Evolutionary conservation across 257 asterid genomes (phyloP), one percentile per base, ranked within the genome.

Genomic region (Ilex aquifolium): DNA sequence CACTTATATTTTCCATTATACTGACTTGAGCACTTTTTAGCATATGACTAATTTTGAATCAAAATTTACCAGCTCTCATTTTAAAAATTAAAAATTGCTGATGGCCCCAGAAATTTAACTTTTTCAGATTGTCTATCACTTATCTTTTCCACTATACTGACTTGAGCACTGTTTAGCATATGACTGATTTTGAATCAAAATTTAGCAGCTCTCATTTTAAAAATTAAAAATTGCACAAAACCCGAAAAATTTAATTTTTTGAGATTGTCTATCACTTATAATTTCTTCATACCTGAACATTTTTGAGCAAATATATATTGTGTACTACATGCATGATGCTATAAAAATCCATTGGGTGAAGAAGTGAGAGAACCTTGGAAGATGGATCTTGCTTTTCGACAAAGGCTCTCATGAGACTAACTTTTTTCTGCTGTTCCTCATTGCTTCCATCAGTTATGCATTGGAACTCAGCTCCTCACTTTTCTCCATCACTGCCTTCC

Each of bases 381-480:
- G 83, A 61, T 51, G 84, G 80, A 74, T 76, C 84, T 74, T 85
- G 77, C 49, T 73, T 82, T 64, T 77, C 86, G 54, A 82, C 74
- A 4, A 40, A 32, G 57, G 70, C 73, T 70, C 95, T 83, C 79
- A 85, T 48, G 55, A 70, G 76, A 4, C 32, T 39, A 56, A 85
- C 59, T 73, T 69, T 84, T 42, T 51, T 70, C 71, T 64, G 72
- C 67, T 85, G 72, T 62, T 68, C 76, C 17, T 68, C 79, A n/a
- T 53, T 67, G 30, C 13, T 44, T 65, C 42, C 53, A 63, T 64
- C 61, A 14, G 7, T 44, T 62, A 0, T 21, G n/a, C n/a, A n/a
- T n/a, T n/a, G n/a, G 27, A 21, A 21, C 27, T 1, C 27, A 21
- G 27, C 27, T 21, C 27, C 27, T 21, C 27, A 21, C 27, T 21